A percentile compares a stretch with the other conserved stretches of the same genome.
Evolutionary conservation across 31 red algal genomes (phyloP).

Genomic region (Odonthalia washingtoniensis): DNA sequence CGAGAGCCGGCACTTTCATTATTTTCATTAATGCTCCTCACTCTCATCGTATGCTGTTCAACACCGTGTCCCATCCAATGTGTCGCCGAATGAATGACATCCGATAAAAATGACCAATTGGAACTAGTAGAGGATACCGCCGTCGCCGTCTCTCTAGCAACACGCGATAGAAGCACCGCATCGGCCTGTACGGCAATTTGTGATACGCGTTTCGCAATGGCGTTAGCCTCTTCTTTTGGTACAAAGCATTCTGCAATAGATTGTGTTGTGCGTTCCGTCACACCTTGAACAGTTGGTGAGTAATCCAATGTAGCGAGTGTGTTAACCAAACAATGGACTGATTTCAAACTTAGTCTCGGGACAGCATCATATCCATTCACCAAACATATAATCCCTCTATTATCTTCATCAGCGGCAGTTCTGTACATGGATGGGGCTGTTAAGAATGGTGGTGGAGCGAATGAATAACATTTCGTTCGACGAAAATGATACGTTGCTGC

Average conservation of each 20-base stretch:
- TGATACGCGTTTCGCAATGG: neutral
- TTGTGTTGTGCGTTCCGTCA: neutral
- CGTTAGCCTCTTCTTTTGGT: neutral
- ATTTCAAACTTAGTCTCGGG: conserved; percentile 71
- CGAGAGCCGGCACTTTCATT: neutral
- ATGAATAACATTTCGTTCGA: conserved; percentile 52
- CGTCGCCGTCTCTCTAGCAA: neutral
- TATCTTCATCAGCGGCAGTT: conserved; percentile 4
- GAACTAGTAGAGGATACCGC: neutral
- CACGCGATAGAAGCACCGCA: neutral
- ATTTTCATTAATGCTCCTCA: neutral
- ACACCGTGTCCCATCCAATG: neutral
- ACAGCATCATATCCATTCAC: conserved; percentile 77
- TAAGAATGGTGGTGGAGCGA: conserved; percentile 72
- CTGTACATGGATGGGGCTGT: conserved; percentile 37
- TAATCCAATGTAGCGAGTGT: neutral
- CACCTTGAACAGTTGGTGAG: neutral
- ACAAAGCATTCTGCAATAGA: neutral
- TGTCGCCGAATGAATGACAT: neutral
- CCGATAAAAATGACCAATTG: neutral
- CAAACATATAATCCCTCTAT: conserved; percentile 63
- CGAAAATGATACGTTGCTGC: neutral
- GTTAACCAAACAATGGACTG: conserved; percentile 73
- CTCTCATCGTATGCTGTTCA: neutral
- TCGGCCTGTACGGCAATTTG: neutral